Percentiles rank a stretch among this genome's conserved stretches.
phyloP scores from a whole-genome alignment of 371 early-diverging fungal genomes.

The Syncephalastrum racemosum region DNA sequence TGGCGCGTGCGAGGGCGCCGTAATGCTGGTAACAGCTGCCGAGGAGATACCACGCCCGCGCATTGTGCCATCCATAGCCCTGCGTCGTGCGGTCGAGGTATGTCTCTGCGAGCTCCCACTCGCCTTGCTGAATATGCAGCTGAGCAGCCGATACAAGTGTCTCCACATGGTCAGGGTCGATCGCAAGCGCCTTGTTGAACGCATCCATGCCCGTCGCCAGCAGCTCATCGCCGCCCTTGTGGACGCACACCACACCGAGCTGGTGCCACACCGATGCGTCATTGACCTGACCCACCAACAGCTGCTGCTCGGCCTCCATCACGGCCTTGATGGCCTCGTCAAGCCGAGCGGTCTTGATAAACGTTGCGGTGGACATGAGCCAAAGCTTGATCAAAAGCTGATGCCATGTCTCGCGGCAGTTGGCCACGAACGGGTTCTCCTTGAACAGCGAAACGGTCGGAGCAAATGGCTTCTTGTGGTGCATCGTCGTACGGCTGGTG shows the following conservation, averaged over 20 bases:
- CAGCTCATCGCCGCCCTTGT: conserved; percentile 6
- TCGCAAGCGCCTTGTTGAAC: conserved; percentile 49
- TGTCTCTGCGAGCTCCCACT: conserved; percentile 34
- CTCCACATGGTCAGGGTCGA: conserved; percentile 36
- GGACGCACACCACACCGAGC: conserved; percentile 44
- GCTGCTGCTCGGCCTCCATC: conserved; percentile 61
- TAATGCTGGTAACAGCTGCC: conserved; percentile 25
- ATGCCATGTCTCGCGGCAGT: conserved; percentile 28
- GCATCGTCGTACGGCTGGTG: conserved; percentile 1
- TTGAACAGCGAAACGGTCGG: conserved; percentile 6
- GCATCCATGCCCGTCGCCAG: conserved; percentile 36
- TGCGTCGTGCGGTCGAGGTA: conserved; percentile 28
- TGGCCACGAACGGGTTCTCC: conserved; percentile 15
- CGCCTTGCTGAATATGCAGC: conserved; percentile 15
- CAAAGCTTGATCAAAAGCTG: conserved; percentile 37
- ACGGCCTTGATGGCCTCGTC: conserved; percentile 64
- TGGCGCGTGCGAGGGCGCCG: conserved; percentile 28
- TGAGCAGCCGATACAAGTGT: conserved; percentile 24
- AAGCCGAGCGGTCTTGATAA: conserved; percentile 51
- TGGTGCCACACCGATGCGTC: conserved; percentile 60
- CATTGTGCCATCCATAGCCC: conserved; percentile 34
- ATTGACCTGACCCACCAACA: conserved; percentile 25
- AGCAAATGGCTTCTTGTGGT: background rate
- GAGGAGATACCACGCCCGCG: conserved; percentile 35
- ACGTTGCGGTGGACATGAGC: conserved; percentile 63